Base-by-base conservation (phyloP, 2,329 filamentous ascomycete genomes). In the Phoma sp. region DNA sequence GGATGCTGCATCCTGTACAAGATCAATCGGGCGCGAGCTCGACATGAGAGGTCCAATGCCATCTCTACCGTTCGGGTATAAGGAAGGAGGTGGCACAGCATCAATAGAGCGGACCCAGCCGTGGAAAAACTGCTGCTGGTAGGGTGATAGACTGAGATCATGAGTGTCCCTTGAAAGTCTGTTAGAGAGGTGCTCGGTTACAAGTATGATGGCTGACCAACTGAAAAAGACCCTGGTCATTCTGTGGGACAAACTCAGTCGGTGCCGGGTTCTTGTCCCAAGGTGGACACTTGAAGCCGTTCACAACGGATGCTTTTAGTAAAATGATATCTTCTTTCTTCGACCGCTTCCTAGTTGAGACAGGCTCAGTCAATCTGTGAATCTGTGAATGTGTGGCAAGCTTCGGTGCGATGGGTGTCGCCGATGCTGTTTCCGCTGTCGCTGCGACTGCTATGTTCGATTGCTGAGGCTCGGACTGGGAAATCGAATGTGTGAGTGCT, bases 1-100 rank as follows among this genome's bases (percentile, higher is more conserved):
- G 0, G 93, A 96, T 5, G 93, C 93, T 54, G 96, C 87, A 74
- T 99, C 95, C 75, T 99, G 95, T 2, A 97, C 92, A 7, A 99
- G 83, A 74, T 99, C 93, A 57, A 90, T 86, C 12, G 84, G 81
- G 7, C 81, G 76, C 6, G 77, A 75, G 14, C 83, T 79, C 39
- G 77, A 74, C 86, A 91, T 90, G 10, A 84, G 77, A 12, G 80
- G 81, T 3, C 73, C 74, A 4, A 72, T 59, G 11, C 68, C 60
- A 23, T 53, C 56, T 26, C 68, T 64, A 26, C 67, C 61, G 4
- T 60, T 61, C 1, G 69, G 62, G 18, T 72, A 70, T 69, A 75
- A 75, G 2, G 72, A 68, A 18, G 78, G 77, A 3, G 75, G 76
- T 14, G 80, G 74, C n/a, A 89, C 77, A 18, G 92, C 81, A 51